Base-by-base conservation (phyloP, 2,329 filamentous ascomycete species). In the Xylaria sp. region DNA sequence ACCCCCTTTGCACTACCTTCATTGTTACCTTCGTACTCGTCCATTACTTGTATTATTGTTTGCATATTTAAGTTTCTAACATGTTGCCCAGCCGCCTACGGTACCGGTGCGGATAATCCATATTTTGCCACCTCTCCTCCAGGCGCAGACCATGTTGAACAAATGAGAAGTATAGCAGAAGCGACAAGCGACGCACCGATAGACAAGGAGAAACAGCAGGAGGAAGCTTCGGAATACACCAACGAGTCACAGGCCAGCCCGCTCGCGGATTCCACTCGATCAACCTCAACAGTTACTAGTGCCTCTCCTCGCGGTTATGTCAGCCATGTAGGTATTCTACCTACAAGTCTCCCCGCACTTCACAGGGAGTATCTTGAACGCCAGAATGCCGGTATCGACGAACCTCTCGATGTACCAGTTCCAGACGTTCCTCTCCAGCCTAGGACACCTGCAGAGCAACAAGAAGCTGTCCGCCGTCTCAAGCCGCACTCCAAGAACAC, bases 321-420 rank as follows among this genome's bases (percentile, higher is more conserved):
- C 59, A 97, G 92, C 80, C 97, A 97, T 73, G 93, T 99, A 61
- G 93, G 93, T 69, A 93, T 99, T 58, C 83, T 99, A 11, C 94
- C 96, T 3, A 97, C 93, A 72, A 97, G 94, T 80, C 83, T 99
- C 51, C 93, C 96, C 6, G 90, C 92, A 38, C 97, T 97, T 68
- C 96, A 99, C 80, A 91, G 91, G 71, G 94, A 96, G 62, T 96
- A 92, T 73, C 95, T 98, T 87, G 91, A 94, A 77, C 89, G 91
- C 64, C 84, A 85, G 76, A 86, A 87, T 78, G 83, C 86, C 10
- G 87, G 85, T 59, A 80, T 81, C 69, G 83, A 85, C 54, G 81
- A 83, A 66, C 78, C 83, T 2, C 77, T 83, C 13, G 79, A 82
- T 11, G 78, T 82, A 4, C 81, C 81, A 71, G 81, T 79, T 70